Evolutionary conservation across 1,284 basidiomycete species (phyloP).

Genomic region (Taiwanofungus camphoratus): DNA sequence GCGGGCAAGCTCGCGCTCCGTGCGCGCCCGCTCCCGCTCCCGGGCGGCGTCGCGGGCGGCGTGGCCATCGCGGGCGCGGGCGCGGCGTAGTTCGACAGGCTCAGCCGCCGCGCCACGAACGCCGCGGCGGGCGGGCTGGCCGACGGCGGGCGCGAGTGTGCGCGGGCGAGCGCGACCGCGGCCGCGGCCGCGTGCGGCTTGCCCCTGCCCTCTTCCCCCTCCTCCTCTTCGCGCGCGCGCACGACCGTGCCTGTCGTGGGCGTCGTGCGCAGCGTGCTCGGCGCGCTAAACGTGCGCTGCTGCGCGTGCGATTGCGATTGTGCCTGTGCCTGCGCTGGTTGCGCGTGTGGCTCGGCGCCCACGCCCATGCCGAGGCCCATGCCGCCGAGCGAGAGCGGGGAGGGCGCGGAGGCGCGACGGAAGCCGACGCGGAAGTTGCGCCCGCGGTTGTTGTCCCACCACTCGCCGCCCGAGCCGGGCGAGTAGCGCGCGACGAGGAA

Average conservation of each 20-base stretch:
- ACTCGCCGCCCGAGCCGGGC: conserved; percentile 47
- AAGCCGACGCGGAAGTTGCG: conserved; percentile 75
- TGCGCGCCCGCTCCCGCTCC: conserved; percentile 10
- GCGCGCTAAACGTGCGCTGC: conserved; percentile 33
- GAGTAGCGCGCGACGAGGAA: conserved; percentile 62
- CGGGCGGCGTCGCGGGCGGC: conserved; percentile 26
- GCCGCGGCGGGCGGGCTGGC: conserved; percentile 14
- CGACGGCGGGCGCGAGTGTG: conserved; percentile 10
- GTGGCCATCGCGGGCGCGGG: conserved; percentile 25
- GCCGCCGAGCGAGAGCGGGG: conserved; percentile 10
- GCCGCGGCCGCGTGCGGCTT: conserved; percentile 15
- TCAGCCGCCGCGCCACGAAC: conserved; percentile 34
- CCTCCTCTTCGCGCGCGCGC: conserved; percentile 3
- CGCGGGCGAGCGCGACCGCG: conserved; percentile 17
- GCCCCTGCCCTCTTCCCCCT: conserved; percentile 4
- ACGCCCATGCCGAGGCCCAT: conserved; percentile 8
- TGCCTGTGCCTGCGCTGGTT: background rate
- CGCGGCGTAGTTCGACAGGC: conserved; percentile 44
- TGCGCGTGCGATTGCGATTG: conserved; percentile 18
- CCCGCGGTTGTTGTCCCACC: conserved; percentile 90
- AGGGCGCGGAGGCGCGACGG: conserved; percentile 25
- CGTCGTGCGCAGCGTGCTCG: conserved; percentile 29
- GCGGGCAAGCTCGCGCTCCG: conserved; percentile 17
- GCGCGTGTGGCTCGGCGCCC: conserved; percentile 1
- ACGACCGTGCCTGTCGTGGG: conserved; percentile 22